phyloP scores from a whole-genome alignment of 768 basidiomycete genomes.

The Tylopilus balloui region DNA sequence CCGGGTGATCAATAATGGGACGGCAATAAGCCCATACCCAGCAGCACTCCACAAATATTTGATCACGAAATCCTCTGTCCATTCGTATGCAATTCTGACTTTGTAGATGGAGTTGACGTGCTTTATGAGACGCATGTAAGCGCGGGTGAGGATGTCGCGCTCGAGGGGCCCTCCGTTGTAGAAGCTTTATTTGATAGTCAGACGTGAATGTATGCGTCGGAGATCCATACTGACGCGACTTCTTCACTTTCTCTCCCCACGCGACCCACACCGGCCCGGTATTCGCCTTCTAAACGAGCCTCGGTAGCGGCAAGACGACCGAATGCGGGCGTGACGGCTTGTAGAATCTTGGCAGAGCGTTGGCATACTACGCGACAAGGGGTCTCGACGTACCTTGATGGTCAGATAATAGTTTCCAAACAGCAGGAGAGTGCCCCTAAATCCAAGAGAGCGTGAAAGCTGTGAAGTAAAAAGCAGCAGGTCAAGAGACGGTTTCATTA shows the following conservation, averaged over 20 bases:
- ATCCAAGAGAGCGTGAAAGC: conserved; percentile 79
- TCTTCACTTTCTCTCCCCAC: conserved; percentile 90
- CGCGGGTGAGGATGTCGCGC: conserved; percentile 70
- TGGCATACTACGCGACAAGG: background rate
- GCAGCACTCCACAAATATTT: conserved; percentile 95
- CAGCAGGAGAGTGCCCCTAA: conserved; percentile 75
- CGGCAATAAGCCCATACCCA: conserved; percentile 87
- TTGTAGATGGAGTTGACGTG: conserved; percentile 93
- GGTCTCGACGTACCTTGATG: conserved; percentile 36
- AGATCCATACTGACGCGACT: conserved; percentile 60
- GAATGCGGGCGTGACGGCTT: conserved; percentile 88
- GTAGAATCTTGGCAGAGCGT: conserved; percentile 46
- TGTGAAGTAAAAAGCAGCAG: conserved; percentile 90
- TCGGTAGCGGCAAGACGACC: conserved; percentile 85
- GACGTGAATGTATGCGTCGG: background rate
- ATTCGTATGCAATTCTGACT: conserved; percentile 89
- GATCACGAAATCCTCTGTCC: conserved; percentile 96
- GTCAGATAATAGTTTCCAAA: conserved; percentile 87
- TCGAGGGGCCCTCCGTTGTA: conserved; percentile 88
- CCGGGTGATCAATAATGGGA: conserved; percentile 78
- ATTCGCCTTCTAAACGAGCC: conserved; percentile 87
- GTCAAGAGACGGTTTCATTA: conserved; percentile 90
- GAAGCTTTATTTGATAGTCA: conserved; percentile 48
- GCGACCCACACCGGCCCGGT: conserved; percentile 78
- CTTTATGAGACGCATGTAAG: conserved; percentile 76